Evolutionary conservation across 2,329 filamentous ascomycete genomes (phyloP), one percentile per base, ranked within the genome.

Genomic region (Fonsecaea monophora): DNA sequence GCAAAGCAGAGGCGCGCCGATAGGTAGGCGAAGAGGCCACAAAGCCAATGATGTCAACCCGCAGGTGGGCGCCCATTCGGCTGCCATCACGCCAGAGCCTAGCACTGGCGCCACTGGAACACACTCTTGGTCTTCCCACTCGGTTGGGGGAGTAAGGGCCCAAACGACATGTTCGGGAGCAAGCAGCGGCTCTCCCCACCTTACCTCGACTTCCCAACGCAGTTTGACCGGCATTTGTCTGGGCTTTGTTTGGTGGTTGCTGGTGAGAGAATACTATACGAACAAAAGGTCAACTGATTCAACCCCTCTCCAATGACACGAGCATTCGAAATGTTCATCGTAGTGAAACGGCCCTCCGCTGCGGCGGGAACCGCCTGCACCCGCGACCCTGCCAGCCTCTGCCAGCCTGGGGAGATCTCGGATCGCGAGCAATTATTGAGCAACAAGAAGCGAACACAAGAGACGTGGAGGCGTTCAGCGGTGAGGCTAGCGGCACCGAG

Each of bases 21-120:
- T 55, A 60, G 18, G 53, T 42, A 60, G 53, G 53, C 53, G 50
- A 56, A 38, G 38, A 10, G n/a, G 7, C 48, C 30, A 53, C 10
- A 42, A 37, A 64, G 53, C 53, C 53, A 54, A 62, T 68, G 66
- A 68, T 68, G 66, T 68, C 66, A 68, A 68, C 62, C 30, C 37
- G 62, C 66, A 68, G 66, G 53, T 38, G 45, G 58, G 62, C 62
- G 65, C 35, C 66, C 45, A 45, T 35, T 66, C 64, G 59, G 64
- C 54, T 59, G 37, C 32, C 48, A 50, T 32, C 30, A 25, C 57
- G 34, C 34, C 25, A 45, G 13, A 4, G 25, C 40, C 57, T 60
- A 60, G 40, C 40, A 45, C 35, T 58, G 37, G 50, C 60, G 60
- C 60, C 60, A 56, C 60, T 18, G 25, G 40, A 57, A 25, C 25